These are phyloP conservation scores for Boletus sp. DNA, from an alignment of 768 basidiomycete species.

Conservation along the genomic window DNA sequence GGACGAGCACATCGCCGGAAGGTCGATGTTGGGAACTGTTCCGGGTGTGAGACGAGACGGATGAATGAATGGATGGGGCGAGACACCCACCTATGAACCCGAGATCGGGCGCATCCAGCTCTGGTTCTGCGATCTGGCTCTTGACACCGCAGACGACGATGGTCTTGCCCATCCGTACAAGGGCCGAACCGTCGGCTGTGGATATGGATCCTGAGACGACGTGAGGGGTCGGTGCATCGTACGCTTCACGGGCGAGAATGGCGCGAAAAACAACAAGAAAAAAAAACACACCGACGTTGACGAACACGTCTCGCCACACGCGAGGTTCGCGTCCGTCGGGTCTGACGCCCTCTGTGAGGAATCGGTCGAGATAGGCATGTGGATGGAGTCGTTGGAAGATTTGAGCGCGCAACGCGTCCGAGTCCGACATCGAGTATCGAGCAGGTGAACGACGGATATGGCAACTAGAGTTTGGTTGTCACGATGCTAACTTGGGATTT, in stretches of 20 bases:
- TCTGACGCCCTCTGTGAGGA: constrained; percentile 71
- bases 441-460: neutral
- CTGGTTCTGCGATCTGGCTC: constrained; percentile 91
- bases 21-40: constrained; percentile 90
- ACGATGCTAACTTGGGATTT: neutral
- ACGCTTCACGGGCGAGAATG: neutral
- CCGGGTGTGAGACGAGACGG: neutral
- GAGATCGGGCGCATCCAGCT: constrained; percentile 65
- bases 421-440: constrained; percentile 4
- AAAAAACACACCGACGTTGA: constrained; percentile 71
- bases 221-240: neutral
- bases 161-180: constrained; percentile 90
- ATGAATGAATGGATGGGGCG: neutral
- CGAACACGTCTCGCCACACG: constrained; percentile 70
- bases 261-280: neutral
- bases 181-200: constrained; percentile 89
- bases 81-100: constrained; percentile 73
- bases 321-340: constrained; percentile 78
- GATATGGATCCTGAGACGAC: constrained; percentile 70
- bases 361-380: constrained; percentile 81
- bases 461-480: neutral
- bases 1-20: constrained; percentile 90
- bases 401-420: constrained; percentile 31
- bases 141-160: constrained; percentile 96
- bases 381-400: constrained; percentile 92